Percentiles rank a stretch among this genome's conserved stretches.
Conservation (phyloP, 257 asterid species). For the Buddleja alternifolia region DNA sequence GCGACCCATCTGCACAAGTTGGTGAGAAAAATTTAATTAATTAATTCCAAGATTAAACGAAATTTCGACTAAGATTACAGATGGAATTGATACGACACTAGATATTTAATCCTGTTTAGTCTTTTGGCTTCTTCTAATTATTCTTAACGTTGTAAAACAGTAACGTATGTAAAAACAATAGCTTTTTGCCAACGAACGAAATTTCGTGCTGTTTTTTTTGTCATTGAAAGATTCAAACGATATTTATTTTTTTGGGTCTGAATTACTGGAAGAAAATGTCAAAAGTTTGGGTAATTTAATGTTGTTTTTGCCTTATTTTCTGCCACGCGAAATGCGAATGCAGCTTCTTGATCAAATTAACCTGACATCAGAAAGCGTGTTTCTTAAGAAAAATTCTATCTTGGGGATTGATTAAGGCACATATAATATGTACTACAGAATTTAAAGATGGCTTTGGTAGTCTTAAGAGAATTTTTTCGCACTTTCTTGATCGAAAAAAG, state of each 20-base stretch:
- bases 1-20: conserved; percentile 31
- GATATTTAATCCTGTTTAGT: not conserved
- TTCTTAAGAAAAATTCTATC: conserved; percentile 20
- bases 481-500: too few relatives aligned
- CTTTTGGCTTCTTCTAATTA: conserved; percentile 19
- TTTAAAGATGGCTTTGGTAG: not conserved
- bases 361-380: conserved; percentile 48
- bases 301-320: conserved; percentile 25
- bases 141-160: conserved; percentile 22
- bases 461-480: too few relatives aligned
- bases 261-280: conserved; percentile 29
- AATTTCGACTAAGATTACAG: conserved; percentile 18
- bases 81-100: conserved; percentile 20
- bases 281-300: conserved; percentile 20
- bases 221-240: conserved; percentile 26
- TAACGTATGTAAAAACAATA: conserved; percentile 12
- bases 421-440: not conserved
- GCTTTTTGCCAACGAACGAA: conserved; percentile 14
- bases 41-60: not conserved
- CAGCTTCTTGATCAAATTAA: conserved; percentile 33
- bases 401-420: conserved; percentile 2
- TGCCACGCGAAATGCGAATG: conserved; percentile 36
- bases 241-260: not conserved
- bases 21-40: conserved; percentile 15
- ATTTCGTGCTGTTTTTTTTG: conserved; percentile 3